phyloP scores from a whole-genome alignment of 257 asterid genomes.

The Penstemon newberryi region DNA sequence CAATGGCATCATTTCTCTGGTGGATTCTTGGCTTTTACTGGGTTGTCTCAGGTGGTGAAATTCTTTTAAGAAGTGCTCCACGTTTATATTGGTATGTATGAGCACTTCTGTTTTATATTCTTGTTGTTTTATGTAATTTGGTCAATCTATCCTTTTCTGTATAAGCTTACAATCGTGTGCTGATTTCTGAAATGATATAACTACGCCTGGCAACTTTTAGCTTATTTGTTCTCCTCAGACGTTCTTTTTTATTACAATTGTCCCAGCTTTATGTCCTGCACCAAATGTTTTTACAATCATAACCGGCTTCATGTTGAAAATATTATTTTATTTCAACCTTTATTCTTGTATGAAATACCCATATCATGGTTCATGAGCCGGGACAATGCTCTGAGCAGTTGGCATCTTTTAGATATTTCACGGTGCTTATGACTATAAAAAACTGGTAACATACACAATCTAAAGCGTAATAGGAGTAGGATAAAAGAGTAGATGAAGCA shows the following conservation, averaged over 20 bases:
- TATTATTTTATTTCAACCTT: not conserved
- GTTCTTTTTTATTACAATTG: not conserved
- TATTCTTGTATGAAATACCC: slow-evolving; percentile 11
- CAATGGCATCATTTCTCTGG: slow-evolving; percentile 88
- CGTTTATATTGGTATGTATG: slow-evolving; percentile 76
- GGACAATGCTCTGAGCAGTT: no score
- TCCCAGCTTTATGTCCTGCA: slow-evolving; percentile 1
- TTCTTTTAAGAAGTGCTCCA: slow-evolving; percentile 69
- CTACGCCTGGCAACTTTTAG: not conserved
- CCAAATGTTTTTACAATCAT: not conserved
- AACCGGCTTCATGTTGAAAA: not conserved
- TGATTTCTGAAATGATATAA: slow-evolving; percentile 16
- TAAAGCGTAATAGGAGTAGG: no score
- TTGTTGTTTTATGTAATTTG: slow-evolving; percentile 1
- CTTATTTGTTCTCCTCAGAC: not conserved
- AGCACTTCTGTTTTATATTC: slow-evolving; percentile 10
- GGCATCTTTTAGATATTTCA: no score
- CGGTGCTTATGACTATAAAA: no score
- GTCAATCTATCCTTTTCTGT: not conserved
- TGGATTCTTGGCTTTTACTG: slow-evolving; percentile 97
- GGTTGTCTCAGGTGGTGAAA: slow-evolving; percentile 85
- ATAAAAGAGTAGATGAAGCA: no score
- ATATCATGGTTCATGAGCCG: not conserved
- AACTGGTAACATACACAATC: no score
- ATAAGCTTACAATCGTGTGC: not conserved